Percentiles rank a stretch among this genome's conserved stretches.
Evolutionary conservation across 257 asterid species (phyloP).

Genomic region (Lantana camara): DNA sequence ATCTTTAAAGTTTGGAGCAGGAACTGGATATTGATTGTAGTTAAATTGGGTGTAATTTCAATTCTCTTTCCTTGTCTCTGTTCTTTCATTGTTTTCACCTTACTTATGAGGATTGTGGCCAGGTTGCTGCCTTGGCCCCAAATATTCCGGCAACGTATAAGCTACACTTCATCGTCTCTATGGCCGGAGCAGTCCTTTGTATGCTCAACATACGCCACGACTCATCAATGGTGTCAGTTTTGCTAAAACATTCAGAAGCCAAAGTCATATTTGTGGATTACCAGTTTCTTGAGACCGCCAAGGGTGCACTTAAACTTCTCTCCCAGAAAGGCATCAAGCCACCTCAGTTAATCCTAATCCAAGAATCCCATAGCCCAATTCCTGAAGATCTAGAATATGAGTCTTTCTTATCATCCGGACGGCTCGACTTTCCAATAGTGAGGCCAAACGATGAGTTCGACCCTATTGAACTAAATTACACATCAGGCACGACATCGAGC

Average conservation of each 20-base stretch:
- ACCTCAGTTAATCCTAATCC: no score
- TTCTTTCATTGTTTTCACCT: no score
- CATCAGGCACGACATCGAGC: constrained; percentile 78
- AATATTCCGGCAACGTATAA: constrained; percentile 66
- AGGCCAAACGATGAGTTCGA: constrained; percentile 66
- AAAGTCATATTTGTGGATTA: constrained; percentile 56
- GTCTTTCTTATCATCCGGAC: constrained; percentile 43
- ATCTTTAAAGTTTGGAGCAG: no score
- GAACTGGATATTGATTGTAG: no score
- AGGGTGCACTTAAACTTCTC: no score
- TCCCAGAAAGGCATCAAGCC: no score
- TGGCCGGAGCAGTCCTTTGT: constrained; percentile 69
- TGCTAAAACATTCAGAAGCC: constrained; percentile 54
- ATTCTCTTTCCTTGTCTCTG: no score
- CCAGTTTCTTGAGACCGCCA: constrained; percentile 38
- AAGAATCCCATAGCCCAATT: constrained; percentile 16
- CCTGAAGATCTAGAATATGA: constrained; percentile 37
- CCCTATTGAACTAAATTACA: constrained; percentile 66
- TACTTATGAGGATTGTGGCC: no score
- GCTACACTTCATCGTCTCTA: constrained; percentile 69
- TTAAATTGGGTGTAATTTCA: no score
- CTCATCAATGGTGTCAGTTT: constrained; percentile 40
- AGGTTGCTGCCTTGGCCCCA: constrained; percentile 72
- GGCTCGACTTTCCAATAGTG: constrained; percentile 37
- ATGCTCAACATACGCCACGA: constrained; percentile 61